Conservation (phyloP, 2,329 filamentous ascomycete species). For the Aaosphaeria pasadenensis region DNA sequence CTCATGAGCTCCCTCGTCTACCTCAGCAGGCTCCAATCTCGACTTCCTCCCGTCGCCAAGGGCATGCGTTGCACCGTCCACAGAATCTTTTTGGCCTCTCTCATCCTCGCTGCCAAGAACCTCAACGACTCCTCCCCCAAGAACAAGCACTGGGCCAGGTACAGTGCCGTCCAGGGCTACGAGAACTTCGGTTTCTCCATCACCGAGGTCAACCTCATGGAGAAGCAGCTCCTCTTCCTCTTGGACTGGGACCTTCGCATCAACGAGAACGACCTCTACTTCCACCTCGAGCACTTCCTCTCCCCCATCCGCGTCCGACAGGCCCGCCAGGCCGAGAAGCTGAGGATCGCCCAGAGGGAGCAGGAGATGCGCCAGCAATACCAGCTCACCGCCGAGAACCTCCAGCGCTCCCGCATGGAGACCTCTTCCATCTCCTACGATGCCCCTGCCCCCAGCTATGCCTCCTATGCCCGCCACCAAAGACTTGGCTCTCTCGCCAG, state of each 20-base stretch:
- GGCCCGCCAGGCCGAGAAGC: constrained; percentile 54
- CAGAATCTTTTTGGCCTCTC: constrained; percentile 89
- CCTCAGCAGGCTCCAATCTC: constrained; percentile 76
- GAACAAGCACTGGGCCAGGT: constrained; percentile 99
- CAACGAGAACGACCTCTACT: constrained; percentile 78
- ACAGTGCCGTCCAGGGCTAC: constrained; percentile 72
- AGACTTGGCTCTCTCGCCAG: constrained; percentile 19
- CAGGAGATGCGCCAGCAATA: constrained; percentile 40
- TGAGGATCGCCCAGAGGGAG: constrained; percentile 44
- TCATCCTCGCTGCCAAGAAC: constrained; percentile 90
- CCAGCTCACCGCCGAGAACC: constrained; percentile 40
- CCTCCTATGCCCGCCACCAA: constrained; percentile 20
- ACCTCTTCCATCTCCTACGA: constrained; percentile 34
- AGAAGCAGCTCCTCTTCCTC: constrained; percentile 94
- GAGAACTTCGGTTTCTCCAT: constrained; percentile 86
- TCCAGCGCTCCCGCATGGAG: constrained; percentile 27
- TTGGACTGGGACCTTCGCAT: constrained; percentile 93
- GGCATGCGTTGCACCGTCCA: constrained; percentile 95
- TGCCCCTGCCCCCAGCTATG: constrained; percentile 32
- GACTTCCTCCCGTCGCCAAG: constrained; percentile 90
- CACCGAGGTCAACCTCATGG: constrained; percentile 98
- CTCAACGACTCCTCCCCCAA: constrained; percentile 98
- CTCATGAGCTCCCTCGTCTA: constrained; percentile 97
- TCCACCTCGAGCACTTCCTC: constrained; percentile 83
- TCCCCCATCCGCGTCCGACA: constrained; percentile 70